phyloP scores from a whole-genome alignment of 495 filamentous ascomycete genomes.

The Daldinia loculata region DNA sequence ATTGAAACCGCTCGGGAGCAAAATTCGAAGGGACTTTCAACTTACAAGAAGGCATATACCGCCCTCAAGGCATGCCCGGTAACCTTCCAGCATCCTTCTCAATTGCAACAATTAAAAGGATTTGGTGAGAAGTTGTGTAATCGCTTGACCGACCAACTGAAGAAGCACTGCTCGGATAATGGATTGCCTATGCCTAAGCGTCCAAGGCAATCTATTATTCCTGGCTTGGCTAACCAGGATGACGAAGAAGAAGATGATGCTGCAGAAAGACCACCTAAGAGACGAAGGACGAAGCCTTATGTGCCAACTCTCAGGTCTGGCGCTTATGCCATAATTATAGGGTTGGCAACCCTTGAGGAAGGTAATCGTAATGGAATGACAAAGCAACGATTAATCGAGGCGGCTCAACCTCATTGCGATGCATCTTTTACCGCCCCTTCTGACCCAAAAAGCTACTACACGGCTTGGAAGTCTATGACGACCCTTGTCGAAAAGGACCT shows the following conservation, averaged over 20 bases:
- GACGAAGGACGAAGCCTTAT: slow-evolving; percentile 72
- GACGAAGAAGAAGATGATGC: slow-evolving; percentile 45
- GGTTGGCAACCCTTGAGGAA: slow-evolving; percentile 68
- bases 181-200: slow-evolving; percentile 75
- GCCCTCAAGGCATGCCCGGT: slow-evolving; percentile 83
- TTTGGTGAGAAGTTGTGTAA: slow-evolving; percentile 76
- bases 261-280: slow-evolving; percentile 67
- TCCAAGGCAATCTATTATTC: slow-evolving; percentile 46
- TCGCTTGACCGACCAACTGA: slow-evolving; percentile 73
- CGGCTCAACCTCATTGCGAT: slow-evolving; percentile 77
- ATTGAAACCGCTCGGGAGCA: slow-evolving; percentile 74
- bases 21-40: slow-evolving; percentile 73
- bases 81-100: slow-evolving; percentile 75
- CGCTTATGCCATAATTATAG: slow-evolving; percentile 76
- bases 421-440: slow-evolving; percentile 74
- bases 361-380: slow-evolving; percentile 65
- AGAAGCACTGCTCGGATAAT: slow-evolving; percentile 72
- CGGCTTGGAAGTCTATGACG: slow-evolving; percentile 89
- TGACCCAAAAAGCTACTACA: slow-evolving; percentile 76
- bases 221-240: slow-evolving; percentile 37
- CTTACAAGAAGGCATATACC: slow-evolving; percentile 83
- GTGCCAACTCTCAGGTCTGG: slow-evolving; percentile 77
- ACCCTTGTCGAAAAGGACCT: slow-evolving; percentile 77
- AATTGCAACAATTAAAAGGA: slow-evolving; percentile 75
- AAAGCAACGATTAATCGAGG: slow-evolving; percentile 73